Evolutionary conservation across 2,329 filamentous ascomycete species (phyloP), one percentile per base, ranked within the genome.

Genomic region (Xylaria sp.): DNA sequence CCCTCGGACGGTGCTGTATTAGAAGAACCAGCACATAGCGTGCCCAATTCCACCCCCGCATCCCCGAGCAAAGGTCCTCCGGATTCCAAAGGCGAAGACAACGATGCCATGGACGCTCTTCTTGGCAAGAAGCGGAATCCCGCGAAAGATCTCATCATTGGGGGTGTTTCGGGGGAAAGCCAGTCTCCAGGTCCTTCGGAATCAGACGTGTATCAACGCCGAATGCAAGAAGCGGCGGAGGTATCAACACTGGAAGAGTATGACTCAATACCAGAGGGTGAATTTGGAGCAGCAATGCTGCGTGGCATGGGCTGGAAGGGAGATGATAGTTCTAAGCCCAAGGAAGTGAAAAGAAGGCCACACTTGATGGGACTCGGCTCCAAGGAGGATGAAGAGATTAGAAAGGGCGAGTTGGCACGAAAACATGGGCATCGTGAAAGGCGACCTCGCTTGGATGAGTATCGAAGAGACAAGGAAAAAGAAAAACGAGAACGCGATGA

Each of bases 281-380:
- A 97, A 64, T 99, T 97, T 62, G 94, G 94, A 7, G 89, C 92
- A 17, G 92, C 92, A 0, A 79, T 97, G 60, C 80, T 99, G 34
- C 86, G 92, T 26, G 92, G 92, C 8, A 97, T 97, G 90, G 94
- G 94, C 7, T 97, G 93, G 92, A 92, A 97, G 77, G 88, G 74
- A 71, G 82, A 85, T 50, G 76, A 80, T 57, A 80, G 78, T 1
- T 71, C 77, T 2, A 78, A 73, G 42, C 71, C 75, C 5, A 89
- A 89, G 61, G 78, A 86, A 34, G 78, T 86, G 13, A 87, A 89
- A 67, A 81, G 86, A 47, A 84, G 92, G 45, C 88, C 91, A 16
- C 91, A 91, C 54, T 81, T 95, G 51, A 78, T 97, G 8, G 94
- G 94, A 0, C 87, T 97, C 7, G 94, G 93, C 2, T 92, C 92